Evolutionary conservation across 1,284 basidiomycete species (phyloP).

Genomic region (Apiotrichum gamsii): DNA sequence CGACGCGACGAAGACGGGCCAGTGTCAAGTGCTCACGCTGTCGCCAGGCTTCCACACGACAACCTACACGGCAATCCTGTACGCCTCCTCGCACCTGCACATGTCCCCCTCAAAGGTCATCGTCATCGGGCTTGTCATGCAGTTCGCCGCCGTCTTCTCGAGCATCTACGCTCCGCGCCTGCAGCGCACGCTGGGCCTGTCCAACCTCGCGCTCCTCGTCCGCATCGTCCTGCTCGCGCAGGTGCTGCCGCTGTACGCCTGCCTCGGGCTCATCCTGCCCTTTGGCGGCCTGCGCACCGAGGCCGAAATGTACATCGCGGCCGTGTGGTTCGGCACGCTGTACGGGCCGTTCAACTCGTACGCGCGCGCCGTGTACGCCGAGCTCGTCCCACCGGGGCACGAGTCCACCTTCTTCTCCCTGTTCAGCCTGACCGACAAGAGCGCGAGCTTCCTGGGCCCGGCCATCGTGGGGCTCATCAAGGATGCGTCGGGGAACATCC

Average conservation of each 20-base stretch:
- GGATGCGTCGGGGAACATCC: constrained; percentile 78
- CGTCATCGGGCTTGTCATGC: constrained; percentile 47
- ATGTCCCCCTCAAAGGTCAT: constrained; percentile 49
- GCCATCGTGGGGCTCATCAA: constrained; percentile 77
- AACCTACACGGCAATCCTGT: constrained; percentile 42
- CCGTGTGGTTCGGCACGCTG: constrained; percentile 66
- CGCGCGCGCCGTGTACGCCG: constrained; percentile 44
- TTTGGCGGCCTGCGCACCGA: constrained; percentile 64
- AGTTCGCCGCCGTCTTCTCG: constrained; percentile 43
- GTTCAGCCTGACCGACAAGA: constrained; percentile 77
- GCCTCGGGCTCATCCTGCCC: constrained; percentile 64
- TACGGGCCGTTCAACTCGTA: constrained; percentile 47
- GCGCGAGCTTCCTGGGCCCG: constrained; percentile 80
- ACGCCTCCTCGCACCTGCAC: constrained; percentile 42
- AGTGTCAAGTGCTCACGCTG: neutral
- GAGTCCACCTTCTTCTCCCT: constrained; percentile 59
- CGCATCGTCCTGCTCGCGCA: constrained; percentile 61
- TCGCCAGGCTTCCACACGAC: constrained; percentile 43
- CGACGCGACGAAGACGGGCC: neutral
- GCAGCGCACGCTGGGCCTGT: constrained; percentile 52
- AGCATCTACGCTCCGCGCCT: constrained; percentile 37
- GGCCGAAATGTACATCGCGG: constrained; percentile 75
- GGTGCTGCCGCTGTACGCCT: constrained; percentile 72
- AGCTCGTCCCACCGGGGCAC: constrained; percentile 45
- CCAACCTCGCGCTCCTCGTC: constrained; percentile 63